These are phyloP conservation scores for Fusarium temperatum DNA, from an alignment of 2,329 filamentous ascomycete species.

Conservation along the genomic window DNA sequence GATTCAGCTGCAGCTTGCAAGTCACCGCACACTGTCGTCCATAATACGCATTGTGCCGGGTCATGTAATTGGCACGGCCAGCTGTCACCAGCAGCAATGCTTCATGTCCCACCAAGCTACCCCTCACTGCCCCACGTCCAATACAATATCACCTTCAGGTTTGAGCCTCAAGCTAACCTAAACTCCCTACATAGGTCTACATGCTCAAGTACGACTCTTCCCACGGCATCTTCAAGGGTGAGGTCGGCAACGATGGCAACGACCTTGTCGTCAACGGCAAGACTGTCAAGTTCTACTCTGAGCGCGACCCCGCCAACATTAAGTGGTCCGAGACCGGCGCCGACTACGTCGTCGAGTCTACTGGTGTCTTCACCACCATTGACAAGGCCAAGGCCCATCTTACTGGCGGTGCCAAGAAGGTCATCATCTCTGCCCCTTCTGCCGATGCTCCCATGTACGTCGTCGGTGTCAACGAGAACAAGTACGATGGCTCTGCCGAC, in stretches of 20 bases:
- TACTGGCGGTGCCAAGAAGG: conserved; percentile 98
- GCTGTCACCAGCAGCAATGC: not conserved
- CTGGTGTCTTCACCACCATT: conserved; percentile 98
- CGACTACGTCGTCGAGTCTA: conserved; percentile 96
- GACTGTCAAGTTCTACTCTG: conserved; percentile 91
- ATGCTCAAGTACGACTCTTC: conserved; percentile 99
- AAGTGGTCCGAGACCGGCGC: conserved; percentile 89
- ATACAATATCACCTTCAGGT: conserved; percentile 1
- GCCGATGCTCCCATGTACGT: conserved; percentile 99
- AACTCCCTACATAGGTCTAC: conserved; percentile 74
- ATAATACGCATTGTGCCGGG: not conserved
- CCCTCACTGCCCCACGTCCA: conserved; percentile 25
- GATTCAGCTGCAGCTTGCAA: not conserved
- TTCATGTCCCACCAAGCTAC: conserved; percentile 13
- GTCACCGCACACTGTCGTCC: not conserved
- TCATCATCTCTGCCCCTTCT: conserved; percentile 90
- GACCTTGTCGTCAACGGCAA: conserved; percentile 93
- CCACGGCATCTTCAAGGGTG: conserved; percentile 96
- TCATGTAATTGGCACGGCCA: not conserved
- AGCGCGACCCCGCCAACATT: conserved; percentile 89
- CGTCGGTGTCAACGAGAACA: conserved; percentile 97
- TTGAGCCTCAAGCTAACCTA: conserved; percentile 8
- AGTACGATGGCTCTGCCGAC: conserved; percentile 88
- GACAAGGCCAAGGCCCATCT: conserved; percentile 96
- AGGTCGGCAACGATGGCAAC: conserved; percentile 75